Evolutionary conservation across 495 filamentous ascomycete species (phyloP), one percentile per base, ranked within the genome.

Genomic region (Hypoxylon cercidicola): DNA sequence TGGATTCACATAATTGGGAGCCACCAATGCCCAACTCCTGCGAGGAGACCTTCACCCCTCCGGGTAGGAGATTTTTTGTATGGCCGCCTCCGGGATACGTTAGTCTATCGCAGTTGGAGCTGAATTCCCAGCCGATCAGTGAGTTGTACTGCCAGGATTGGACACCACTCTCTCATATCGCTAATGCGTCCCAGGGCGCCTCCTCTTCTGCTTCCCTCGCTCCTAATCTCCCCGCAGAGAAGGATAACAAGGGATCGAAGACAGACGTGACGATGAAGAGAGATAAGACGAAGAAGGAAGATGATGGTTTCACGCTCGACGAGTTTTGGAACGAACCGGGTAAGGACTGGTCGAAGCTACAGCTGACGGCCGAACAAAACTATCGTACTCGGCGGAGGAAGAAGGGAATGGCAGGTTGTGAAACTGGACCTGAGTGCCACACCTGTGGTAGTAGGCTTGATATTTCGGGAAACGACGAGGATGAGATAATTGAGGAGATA

Each of bases 401-500:
- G 39, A 56, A 6, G 5, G 48, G 28, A 11, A 13, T 59, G 41
- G 48, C 34, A 0, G 5, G 13, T 6, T 55, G 49, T 3, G 12
- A 47, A 10, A 62, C 64, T 0, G 64, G n/a, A 10, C 64, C 58
- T 0, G 58, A 62, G n/a, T 68, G 64, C 34, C 32, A 37, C 37
- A 45, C 20, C 12, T 68, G 64, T 28, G 58, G 59, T 16, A 39
- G 19, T 0, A 52, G 15, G 23, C 54, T 68, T 12, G 25, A 13
- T 7, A 0, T 41, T 7, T 28, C 25, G 7, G 25, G 25, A 7
- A 7, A 28, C 25, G 25, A 7, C 25, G 25, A 28, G 25, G 25
- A 28, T 3, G 3, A 3, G 3, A 28, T 28, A 3, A 28, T 7
- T 2, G 20, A 43, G 0, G 18, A 58, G 12, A 16, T 68, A 10